Conservation (phyloP, 2,329 filamentous ascomycete genomes). For the Botrytis aclada region DNA sequence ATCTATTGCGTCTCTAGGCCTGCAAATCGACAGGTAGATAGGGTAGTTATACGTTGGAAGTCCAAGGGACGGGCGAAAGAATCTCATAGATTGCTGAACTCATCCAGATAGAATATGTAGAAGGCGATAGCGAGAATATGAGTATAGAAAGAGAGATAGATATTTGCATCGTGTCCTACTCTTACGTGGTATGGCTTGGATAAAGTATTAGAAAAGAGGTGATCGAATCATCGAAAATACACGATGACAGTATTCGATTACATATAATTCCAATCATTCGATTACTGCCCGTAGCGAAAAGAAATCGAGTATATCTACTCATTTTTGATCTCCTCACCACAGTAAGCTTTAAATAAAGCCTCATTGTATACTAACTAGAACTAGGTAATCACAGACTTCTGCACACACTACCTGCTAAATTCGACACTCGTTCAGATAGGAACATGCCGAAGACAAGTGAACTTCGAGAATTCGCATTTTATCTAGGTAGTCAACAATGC, state of each 20-base stretch:
- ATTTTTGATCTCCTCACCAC: not conserved
- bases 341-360: not conserved
- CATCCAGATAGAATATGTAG: not conserved
- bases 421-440: not conserved
- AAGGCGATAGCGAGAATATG: not conserved
- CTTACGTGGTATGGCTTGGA: not conserved
- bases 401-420: not conserved
- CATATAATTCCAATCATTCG: not conserved
- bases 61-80: not conserved
- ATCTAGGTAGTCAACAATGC: not conserved
- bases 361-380: not conserved
- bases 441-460: not conserved
- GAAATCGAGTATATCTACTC: not conserved
- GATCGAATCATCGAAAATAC: not conserved
- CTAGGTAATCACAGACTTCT: not conserved
- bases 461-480: not conserved
- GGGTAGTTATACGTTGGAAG: not conserved
- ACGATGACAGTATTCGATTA: not conserved
- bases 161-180: not conserved
- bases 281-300: not conserved
- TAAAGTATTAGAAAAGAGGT: not conserved
- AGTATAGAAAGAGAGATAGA: not conserved
- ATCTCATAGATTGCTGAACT: not conserved
- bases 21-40: not conserved
- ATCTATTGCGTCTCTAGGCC: not conserved